These are phyloP conservation scores for Mrakiaceae sp. DNA, from an alignment of 1,284 basidiomycete genomes.

Conservation along the genomic window DNA sequence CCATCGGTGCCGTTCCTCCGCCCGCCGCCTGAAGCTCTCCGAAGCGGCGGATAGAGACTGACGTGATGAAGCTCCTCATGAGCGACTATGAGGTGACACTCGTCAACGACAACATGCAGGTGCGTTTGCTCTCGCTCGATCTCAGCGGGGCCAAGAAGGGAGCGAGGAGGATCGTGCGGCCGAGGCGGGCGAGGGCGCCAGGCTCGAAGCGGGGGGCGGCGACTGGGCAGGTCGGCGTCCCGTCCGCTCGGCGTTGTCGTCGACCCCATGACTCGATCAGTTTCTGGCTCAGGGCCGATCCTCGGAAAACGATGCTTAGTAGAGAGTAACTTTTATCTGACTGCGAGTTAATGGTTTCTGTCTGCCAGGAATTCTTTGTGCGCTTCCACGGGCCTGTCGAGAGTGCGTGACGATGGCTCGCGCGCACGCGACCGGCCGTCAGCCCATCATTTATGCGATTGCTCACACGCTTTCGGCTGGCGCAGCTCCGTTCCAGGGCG, in stretches of 20 bases:
- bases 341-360: too few relatives aligned
- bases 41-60: slow-evolving; percentile 94
- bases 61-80: slow-evolving; percentile 87
- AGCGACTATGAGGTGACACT: slow-evolving; percentile 85
- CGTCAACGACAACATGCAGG: slow-evolving; percentile 94
- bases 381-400: slow-evolving; percentile 87
- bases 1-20: background rate
- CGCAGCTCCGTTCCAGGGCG: slow-evolving; percentile 84
- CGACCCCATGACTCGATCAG: background rate
- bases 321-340: too few relatives aligned
- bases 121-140: background rate
- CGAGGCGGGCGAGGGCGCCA: background rate
- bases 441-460: background rate
- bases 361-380: slow-evolving; percentile 72
- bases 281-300: too few relatives aligned
- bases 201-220: background rate
- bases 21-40: slow-evolving; percentile 44
- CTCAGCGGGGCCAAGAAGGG: background rate
- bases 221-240: background rate
- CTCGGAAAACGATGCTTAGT: too few relatives aligned
- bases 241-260: too few relatives aligned
- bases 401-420: slow-evolving; percentile 50
- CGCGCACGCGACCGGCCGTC: slow-evolving; percentile 11
- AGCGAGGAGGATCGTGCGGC: background rate
- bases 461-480: background rate